Evolutionary conservation across 768 basidiomycete genomes (phyloP), one percentile per base, ranked within the genome.

Genomic region (Cyathus striatus): DNA sequence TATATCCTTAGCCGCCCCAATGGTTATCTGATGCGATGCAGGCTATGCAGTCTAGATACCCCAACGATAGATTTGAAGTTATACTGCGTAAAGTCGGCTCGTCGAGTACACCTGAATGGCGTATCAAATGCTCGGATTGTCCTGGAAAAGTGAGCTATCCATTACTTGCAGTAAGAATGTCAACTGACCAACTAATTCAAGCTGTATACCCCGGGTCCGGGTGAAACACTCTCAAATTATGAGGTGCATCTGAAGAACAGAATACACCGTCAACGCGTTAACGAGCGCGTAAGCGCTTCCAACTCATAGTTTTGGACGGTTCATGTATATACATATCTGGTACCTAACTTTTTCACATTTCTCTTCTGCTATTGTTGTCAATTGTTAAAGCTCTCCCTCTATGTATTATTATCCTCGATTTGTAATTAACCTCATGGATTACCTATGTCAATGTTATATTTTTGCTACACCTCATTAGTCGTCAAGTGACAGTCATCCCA

Each of bases 161-260:
- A 17, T 44, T 10, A n/a, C 24, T 25, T 30, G n/a, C 25, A 18
- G 23, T n/a, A 41, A 22, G 42, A 14, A 23, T 30, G n/a, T 10
- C 43, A 20, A 25, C 33, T 50, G 43, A 47, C 53, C 24, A 47
- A 47, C n/a, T 35, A 41, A 26, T 24, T 43, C 38, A 41, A 93
- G 83, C 62, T 96, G 44, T 98, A 96, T 71, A 90, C 86, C 53
- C 83, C 92, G 35, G 94, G 94, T 36, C 90, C 90, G 9, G 85
- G 76, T 6, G 85, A 94, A 63, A 88, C 89, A 9, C 63, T 97
- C 38, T 71, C 76, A 20, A 96, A 97, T 60, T 98, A 92, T 52
- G 88, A 92, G 57, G 86, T 96, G 9, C 95, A 99, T 66, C 66
- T 99, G 42, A 85, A 81, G 69, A 91, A 92, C 54, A 78, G 87